Conservation (phyloP, 352 stramenopile genomes). For the Globisporangium acanthophoron region DNA sequence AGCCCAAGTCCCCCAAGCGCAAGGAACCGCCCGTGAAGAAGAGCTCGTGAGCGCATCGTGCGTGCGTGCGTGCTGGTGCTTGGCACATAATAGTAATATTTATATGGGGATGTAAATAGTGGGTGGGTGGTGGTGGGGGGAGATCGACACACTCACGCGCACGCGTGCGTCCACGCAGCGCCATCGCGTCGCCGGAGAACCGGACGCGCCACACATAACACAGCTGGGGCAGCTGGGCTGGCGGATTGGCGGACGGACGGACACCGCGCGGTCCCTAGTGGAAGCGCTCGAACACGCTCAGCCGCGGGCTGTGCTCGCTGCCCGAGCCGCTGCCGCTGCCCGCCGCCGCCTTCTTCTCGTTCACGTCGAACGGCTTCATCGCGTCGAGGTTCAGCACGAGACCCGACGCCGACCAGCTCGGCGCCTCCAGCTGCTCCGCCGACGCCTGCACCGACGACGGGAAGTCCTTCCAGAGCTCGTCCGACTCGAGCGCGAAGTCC, state of each 20-base stretch:
- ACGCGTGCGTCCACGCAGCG: background rate
- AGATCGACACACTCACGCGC: background rate
- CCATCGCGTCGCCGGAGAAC: too few relatives aligned
- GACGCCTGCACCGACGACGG: conserved; percentile 32
- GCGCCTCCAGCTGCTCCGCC: conserved; percentile 34
- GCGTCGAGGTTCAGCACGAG: conserved; percentile 60
- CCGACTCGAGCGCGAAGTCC: conserved; percentile 57
- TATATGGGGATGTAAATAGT: conserved; percentile 79
- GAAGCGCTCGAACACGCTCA: conserved; percentile 84
- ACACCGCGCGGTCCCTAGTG: conserved; percentile 30
- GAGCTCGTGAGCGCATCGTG: conserved; percentile 14
- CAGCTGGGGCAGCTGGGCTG: too few relatives aligned
- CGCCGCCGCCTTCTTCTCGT: conserved; percentile 14
- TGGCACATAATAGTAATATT: conserved; percentile 58
- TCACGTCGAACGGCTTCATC: conserved; percentile 32
- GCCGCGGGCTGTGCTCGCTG: conserved; percentile 64
- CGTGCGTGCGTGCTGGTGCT: conserved; percentile 22
- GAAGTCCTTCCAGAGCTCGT: conserved; percentile 81
- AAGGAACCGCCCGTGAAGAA: conserved; percentile 56
- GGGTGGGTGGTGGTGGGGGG: background rate
- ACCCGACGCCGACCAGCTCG: conserved; percentile 44
- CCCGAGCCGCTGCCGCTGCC: conserved; percentile 6
- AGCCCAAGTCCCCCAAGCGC: conserved; percentile 58
- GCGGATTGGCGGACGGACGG: background rate
- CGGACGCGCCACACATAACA: background rate